These are phyloP conservation scores for Trichoderma koningii DNA, from an alignment of 2,329 filamentous ascomycete species.

Conservation along the genomic window DNA sequence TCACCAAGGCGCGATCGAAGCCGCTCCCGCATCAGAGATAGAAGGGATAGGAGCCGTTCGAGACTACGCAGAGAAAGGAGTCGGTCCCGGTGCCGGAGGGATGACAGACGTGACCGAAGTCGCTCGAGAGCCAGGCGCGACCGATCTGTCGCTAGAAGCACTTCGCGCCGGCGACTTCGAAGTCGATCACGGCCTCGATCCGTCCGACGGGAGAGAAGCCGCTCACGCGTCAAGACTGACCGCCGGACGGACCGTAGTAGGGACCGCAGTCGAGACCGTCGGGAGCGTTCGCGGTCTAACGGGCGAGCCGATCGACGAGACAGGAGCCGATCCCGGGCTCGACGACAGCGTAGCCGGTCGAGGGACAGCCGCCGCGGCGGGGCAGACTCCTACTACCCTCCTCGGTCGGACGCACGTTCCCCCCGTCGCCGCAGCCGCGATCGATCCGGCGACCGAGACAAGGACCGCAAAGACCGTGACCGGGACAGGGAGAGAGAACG, in stretches of 20 bases:
- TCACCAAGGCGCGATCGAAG: constrained; percentile 44
- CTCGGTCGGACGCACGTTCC: constrained; percentile 30
- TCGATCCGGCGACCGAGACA: constrained; percentile 34
- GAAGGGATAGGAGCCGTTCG: constrained; percentile 44
- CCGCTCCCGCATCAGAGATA: constrained; percentile 38
- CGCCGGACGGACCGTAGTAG: constrained; percentile 40
- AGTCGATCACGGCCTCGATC: constrained; percentile 44
- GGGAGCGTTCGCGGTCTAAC: constrained; percentile 36
- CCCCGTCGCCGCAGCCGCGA: constrained; percentile 36
- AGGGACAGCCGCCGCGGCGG: constrained; percentile 31
- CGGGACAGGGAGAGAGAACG: constrained; percentile 32
- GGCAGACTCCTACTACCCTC: constrained; percentile 32
- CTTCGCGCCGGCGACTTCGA: constrained; percentile 42
- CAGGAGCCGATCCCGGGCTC: constrained; percentile 30
- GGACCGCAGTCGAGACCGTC: constrained; percentile 29
- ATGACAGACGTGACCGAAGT: constrained; percentile 39
- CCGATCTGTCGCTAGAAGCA: constrained; percentile 41
- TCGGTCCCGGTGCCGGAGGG: constrained; percentile 43
- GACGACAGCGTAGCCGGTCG: constrained; percentile 32
- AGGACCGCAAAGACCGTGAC: constrained; percentile 34
- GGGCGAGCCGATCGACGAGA: constrained; percentile 36
- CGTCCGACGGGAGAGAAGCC: constrained; percentile 42
- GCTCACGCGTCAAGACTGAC: constrained; percentile 39
- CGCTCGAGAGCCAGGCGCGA: constrained; percentile 41
- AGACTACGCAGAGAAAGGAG: constrained; percentile 43